phyloP scores from a whole-genome alignment of 2,329 filamentous ascomycete genomes.

The Ceratocystis alfenasii region DNA sequence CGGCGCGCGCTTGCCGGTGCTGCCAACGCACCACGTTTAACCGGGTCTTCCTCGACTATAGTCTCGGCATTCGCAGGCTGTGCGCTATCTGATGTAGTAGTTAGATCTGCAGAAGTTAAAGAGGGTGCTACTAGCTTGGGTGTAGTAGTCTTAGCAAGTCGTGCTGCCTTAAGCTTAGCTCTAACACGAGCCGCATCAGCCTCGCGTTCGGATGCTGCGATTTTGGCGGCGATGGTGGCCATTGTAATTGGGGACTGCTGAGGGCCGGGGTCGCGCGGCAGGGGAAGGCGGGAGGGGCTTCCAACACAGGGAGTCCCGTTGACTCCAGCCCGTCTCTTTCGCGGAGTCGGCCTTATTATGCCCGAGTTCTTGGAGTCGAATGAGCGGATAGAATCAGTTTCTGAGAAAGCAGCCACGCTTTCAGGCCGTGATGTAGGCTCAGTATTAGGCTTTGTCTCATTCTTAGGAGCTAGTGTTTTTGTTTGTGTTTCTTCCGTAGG shows the following conservation, averaged over 20 bases:
- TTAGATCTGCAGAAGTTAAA: neutral
- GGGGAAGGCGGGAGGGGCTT: constrained; percentile 28
- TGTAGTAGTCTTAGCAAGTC: constrained; percentile 28
- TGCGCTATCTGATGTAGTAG: neutral
- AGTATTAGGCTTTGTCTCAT: neutral
- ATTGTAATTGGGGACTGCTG: constrained; percentile 49
- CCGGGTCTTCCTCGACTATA: constrained; percentile 30
- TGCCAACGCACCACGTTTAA: constrained; percentile 28
- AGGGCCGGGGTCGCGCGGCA: constrained; percentile 31
- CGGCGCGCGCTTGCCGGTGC: constrained; percentile 23
- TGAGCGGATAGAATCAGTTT: constrained; percentile 12
- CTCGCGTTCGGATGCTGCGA: constrained; percentile 51
- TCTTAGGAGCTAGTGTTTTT: neutral
- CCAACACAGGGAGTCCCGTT: constrained; percentile 23
- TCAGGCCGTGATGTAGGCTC: neutral
- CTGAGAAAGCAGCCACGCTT: constrained; percentile 9
- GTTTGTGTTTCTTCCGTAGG: neutral
- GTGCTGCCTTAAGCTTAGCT: constrained; percentile 48
- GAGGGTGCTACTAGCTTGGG: neutral
- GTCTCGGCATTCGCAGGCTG: neutral
- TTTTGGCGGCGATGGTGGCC: constrained; percentile 50
- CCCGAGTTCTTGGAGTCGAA: constrained; percentile 13
- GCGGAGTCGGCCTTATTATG: neutral
- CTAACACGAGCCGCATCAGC: constrained; percentile 51
- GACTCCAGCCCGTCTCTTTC: constrained; percentile 8